phyloP scores from a whole-genome alignment of 202 grass and related monocot species.

The Hordeum pubiflorum region DNA sequence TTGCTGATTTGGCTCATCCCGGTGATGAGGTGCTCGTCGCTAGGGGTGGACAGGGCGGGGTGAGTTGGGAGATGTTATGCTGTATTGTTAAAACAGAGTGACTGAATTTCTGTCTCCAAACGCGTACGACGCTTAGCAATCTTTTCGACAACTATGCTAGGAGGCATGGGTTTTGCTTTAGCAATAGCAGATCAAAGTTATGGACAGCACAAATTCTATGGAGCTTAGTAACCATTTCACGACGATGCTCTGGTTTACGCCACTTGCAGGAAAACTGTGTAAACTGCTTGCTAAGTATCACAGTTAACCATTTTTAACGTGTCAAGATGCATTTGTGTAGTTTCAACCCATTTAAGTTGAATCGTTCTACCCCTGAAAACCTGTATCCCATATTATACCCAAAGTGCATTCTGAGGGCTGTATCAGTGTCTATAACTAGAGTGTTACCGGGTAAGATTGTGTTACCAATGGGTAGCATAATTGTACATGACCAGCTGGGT shows the following conservation, averaged over 20 bases:
- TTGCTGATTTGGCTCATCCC: conserved; percentile 80
- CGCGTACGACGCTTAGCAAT: background rate
- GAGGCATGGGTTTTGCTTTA: background rate
- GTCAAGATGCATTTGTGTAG: background rate
- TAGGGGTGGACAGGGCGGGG: conserved; percentile 88
- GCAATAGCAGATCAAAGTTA: background rate
- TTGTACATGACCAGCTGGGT: background rate
- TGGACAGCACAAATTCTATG: background rate
- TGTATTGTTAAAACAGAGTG: background rate
- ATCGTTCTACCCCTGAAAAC: background rate
- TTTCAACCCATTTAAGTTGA: background rate
- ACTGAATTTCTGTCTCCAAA: background rate
- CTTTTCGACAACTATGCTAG: background rate
- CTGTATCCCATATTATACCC: background rate
- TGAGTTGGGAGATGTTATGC: conserved; percentile 24
- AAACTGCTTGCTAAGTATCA: background rate
- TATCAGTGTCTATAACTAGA: background rate
- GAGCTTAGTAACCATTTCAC: background rate
- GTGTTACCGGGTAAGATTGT: background rate
- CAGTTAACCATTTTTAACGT: background rate
- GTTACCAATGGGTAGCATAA: background rate
- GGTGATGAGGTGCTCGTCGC: conserved; percentile 84
- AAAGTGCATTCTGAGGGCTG: background rate
- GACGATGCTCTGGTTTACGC: background rate
- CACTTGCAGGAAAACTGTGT: background rate